Evolutionary conservation across 1,284 basidiomycete species (phyloP).

Genomic region (Ceraceosorus bombacis): DNA sequence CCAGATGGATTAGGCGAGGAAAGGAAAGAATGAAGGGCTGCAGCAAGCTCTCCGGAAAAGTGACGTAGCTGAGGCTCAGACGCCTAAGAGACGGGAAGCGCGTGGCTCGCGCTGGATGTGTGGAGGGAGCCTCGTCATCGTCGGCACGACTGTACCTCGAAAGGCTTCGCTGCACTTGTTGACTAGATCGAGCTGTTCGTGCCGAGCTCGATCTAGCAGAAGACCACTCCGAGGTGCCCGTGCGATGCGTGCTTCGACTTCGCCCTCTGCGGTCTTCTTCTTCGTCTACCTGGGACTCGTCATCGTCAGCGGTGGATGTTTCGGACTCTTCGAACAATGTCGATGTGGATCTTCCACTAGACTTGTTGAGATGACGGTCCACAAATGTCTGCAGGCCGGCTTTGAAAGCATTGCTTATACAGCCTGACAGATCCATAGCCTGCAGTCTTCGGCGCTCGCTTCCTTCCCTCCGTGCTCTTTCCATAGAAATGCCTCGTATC

Average conservation of each 20-base stretch:
- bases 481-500: slow-evolving; percentile 41
- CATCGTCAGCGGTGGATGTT: slow-evolving; percentile 1
- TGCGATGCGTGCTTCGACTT: neutral
- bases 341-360: slow-evolving; percentile 38
- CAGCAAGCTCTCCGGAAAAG: slow-evolving; percentile 69
- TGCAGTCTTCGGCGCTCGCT: slow-evolving; percentile 54
- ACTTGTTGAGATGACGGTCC: slow-evolving; percentile 58
- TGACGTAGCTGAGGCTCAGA: slow-evolving; percentile 72
- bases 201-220: too few relatives aligned
- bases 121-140: slow-evolving; percentile 20
- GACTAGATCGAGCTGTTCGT: too few relatives aligned
- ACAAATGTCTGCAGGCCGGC: slow-evolving; percentile 77
- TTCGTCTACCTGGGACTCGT: slow-evolving; percentile 4
- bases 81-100: slow-evolving; percentile 69
- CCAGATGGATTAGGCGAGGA: slow-evolving; percentile 71
- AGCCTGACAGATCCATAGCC: slow-evolving; percentile 87
- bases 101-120: slow-evolving; percentile 28
- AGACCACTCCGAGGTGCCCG: neutral
- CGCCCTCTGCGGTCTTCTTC: slow-evolving; percentile 8
- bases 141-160: slow-evolving; percentile 6
- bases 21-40: slow-evolving; percentile 75
- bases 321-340: slow-evolving; percentile 28
- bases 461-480: slow-evolving; percentile 13
- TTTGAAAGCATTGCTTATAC: slow-evolving; percentile 80
- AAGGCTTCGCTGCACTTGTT: neutral